Conservation (phyloP, 179 eudicot species). For the Vitellaria paradoxa region DNA sequence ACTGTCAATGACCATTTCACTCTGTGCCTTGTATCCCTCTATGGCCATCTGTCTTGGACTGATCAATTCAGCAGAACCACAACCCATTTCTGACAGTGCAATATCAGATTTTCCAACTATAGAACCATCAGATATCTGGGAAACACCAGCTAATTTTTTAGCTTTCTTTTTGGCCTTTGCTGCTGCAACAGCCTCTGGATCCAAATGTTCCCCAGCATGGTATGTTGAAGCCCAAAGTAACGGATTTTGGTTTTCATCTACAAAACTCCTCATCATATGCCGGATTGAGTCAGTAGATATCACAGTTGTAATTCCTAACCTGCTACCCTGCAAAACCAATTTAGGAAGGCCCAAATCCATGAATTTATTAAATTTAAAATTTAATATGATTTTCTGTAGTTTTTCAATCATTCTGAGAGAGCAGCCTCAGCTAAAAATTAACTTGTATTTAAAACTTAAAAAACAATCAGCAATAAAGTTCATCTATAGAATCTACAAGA, state of each 20-base stretch:
- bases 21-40: conserved; percentile 96
- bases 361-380: not conserved
- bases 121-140: conserved; percentile 34
- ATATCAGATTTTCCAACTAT: conserved; percentile 37
- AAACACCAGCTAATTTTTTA: conserved; percentile 51
- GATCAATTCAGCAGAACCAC: conserved; percentile 46
- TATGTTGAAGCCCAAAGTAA: conserved; percentile 96
- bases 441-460: too few relatives aligned
- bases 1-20: conserved; percentile 99
- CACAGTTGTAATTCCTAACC: conserved; percentile 94
- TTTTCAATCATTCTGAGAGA: not conserved
- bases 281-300: conserved; percentile 94
- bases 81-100: conserved; percentile 33
- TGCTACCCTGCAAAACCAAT: conserved; percentile 66
- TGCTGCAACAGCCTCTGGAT: conserved; percentile 87
- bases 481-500: too few relatives aligned
- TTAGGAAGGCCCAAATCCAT: conserved; percentile 1
- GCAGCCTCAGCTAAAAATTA: not conserved
- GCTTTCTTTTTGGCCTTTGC: conserved; percentile 84
- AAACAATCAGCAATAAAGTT: too few relatives aligned
- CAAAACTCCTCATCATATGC: conserved; percentile 99
- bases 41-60: conserved; percentile 88
- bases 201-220: conserved; percentile 89
- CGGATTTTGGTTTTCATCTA: conserved; percentile 89
- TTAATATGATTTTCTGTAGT: not conserved